A percentile compares a stretch with the other conserved stretches of the same genome.
These are phyloP conservation scores for Ophiobolus disseminans DNA, from an alignment of 2,329 filamentous ascomycete genomes.

Conservation along the genomic window DNA sequence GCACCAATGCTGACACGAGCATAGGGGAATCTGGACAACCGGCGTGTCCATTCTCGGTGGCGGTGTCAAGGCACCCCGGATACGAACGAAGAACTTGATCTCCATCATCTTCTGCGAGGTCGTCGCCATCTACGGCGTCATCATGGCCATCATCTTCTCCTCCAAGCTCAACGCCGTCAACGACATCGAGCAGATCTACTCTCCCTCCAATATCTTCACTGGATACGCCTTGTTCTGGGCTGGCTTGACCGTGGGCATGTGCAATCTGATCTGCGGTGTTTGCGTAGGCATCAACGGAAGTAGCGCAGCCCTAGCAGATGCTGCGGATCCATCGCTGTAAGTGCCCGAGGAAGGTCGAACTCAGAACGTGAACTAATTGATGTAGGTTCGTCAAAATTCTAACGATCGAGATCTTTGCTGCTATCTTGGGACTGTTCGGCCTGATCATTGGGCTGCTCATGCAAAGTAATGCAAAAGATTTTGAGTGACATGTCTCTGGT, in stretches of 20 bases:
- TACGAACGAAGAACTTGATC: conserved; percentile 99
- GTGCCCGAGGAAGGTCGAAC: conserved; percentile 45
- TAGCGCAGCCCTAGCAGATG: conserved; percentile 94
- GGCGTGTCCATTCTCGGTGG: conserved; percentile 96
- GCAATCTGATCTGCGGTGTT: conserved; percentile 95
- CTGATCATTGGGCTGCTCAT: conserved; percentile 93
- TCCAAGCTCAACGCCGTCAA: conserved; percentile 77
- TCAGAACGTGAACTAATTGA: conserved; percentile 11
- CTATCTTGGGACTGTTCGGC: conserved; percentile 93
- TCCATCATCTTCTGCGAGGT: conserved; percentile 99
- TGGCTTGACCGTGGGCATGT: conserved; percentile 90
- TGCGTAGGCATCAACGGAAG: conserved; percentile 98
- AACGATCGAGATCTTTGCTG: conserved; percentile 99
- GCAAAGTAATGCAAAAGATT: conserved; percentile 81
- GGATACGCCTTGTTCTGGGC: conserved; percentile 97
- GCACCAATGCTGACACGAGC: conserved; percentile 19
- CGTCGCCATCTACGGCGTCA: conserved; percentile 99
- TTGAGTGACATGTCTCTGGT: conserved; percentile 51
- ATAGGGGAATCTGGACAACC: conserved; percentile 98
- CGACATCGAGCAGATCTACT: conserved; percentile 71
- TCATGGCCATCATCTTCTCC: conserved; percentile 99
- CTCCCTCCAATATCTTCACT: conserved; percentile 85
- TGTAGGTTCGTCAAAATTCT: conserved; percentile 95
- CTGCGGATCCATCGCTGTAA: conserved; percentile 87
- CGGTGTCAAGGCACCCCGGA: conserved; percentile 94